Conservation (phyloP, 2,329 filamentous ascomycete genomes). For the Paraconiothyrium brasiliense region DNA sequence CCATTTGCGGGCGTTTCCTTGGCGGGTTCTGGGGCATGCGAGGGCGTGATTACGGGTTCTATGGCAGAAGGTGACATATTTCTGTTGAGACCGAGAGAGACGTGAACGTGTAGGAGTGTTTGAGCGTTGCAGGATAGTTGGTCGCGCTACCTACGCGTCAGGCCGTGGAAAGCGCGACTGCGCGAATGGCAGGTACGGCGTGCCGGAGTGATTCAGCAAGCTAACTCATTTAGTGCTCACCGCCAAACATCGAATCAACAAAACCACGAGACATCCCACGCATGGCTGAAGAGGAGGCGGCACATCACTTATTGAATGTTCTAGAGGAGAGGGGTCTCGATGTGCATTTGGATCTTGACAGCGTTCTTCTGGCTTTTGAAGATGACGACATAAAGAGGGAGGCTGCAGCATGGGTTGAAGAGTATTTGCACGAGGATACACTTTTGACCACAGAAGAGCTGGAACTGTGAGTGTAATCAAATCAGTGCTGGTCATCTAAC, state of each 20-base stretch:
- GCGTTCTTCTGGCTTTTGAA: constrained; percentile 59
- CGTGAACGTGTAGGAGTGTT: not conserved
- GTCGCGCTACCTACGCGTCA: constrained; percentile 40
- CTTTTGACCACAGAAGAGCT: constrained; percentile 61
- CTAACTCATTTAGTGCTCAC: constrained; percentile 31
- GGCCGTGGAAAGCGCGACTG: constrained; percentile 42
- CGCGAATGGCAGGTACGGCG: constrained; percentile 30
- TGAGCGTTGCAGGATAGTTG: not conserved
- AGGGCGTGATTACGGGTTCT: constrained; percentile 35
- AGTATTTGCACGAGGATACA: constrained; percentile 57
- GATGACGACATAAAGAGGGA: constrained; percentile 52
- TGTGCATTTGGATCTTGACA: constrained; percentile 52
- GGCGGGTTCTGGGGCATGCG: constrained; percentile 27
- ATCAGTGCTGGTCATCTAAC: not conserved
- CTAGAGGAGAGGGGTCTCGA: constrained; percentile 56
- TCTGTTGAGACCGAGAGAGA: not conserved
- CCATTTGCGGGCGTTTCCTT: constrained; percentile 24
- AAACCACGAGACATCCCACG: constrained; percentile 14
- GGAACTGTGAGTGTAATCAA: constrained; percentile 50
- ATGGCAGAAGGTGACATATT: constrained; percentile 42
- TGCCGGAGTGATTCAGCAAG: constrained; percentile 25
- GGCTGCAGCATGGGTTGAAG: constrained; percentile 56
- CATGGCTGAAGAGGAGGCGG: constrained; percentile 48
- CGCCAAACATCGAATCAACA: constrained; percentile 37
- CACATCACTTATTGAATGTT: constrained; percentile 55